Conservation (phyloP, 768 basidiomycete species). For the Podaxis sp. region DNA sequence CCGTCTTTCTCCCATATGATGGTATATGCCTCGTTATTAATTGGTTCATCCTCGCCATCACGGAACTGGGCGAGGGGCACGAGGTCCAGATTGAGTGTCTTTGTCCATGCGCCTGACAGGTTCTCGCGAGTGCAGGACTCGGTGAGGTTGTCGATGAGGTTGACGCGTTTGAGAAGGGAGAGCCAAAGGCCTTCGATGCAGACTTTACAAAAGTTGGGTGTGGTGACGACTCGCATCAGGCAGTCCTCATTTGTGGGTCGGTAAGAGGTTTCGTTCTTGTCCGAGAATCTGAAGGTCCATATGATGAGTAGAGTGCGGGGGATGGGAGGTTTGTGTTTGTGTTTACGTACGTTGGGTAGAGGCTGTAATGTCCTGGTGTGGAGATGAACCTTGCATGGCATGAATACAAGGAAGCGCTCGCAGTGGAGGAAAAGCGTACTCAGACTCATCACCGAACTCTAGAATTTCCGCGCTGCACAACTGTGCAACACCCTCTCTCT, state of each 20-base stretch:
- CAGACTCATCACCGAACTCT: constrained; percentile 64
- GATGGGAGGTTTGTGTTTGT: background rate
- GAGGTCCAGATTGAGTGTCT: constrained; percentile 46
- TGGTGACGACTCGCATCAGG: constrained; percentile 73
- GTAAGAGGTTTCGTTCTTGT: constrained; percentile 63
- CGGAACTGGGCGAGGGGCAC: constrained; percentile 63
- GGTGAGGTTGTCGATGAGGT: constrained; percentile 57
- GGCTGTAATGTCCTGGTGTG: constrained; percentile 56
- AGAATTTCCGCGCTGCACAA: constrained; percentile 76
- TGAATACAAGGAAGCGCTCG: background rate
- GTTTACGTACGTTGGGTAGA: constrained; percentile 69
- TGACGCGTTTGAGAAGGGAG: constrained; percentile 55
- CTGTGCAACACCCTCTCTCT: constrained; percentile 57
- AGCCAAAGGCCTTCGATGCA: constrained; percentile 78
- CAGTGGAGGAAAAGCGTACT: constrained; percentile 36
- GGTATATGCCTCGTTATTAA: constrained; percentile 41
- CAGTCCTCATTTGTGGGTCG: constrained; percentile 85
- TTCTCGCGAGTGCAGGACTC: constrained; percentile 33
- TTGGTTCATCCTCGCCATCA: constrained; percentile 13
- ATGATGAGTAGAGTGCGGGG: background rate
- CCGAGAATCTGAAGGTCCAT: constrained; percentile 51
- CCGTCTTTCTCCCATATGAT: constrained; percentile 59
- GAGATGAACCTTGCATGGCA: constrained; percentile 51
- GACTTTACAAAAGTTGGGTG: constrained; percentile 72
- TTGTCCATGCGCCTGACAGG: constrained; percentile 20